Evolutionary conservation across 768 basidiomycete genomes (phyloP), one percentile per base, ranked within the genome.

Genomic region (Hydnomerulius pinastri): DNA sequence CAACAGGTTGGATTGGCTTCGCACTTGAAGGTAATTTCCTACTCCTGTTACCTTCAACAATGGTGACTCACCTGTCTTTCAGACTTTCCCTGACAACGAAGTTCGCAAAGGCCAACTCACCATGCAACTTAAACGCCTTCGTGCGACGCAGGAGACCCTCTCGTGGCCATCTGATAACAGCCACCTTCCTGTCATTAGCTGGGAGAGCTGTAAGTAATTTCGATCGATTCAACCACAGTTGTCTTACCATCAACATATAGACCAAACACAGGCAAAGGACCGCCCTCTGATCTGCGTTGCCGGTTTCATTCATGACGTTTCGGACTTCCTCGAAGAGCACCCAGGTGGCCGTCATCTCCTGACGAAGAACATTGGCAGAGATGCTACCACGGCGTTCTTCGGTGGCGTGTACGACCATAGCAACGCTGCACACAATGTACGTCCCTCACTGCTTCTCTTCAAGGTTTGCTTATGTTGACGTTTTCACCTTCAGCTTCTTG

Each of bases 351-450:
- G 86, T 3, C 90, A 94, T 63, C 72, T 92, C 23, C 73, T 98
- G 51, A 80, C 83, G 58, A 89, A 90, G 69, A 79, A 87, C 67
- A 88, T 94, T 59, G 94, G 94, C 49, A 90, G 83, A 66, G 94
- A 96, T 61, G 93, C 90, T 3, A 92, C 92, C 3, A 90, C 91
- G 0, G 92, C 93, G 6, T 97, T 96, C 78, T 94, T 96, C 61
- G 94, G 94, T 54, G 90, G 89, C 51, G 86, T 93, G 1, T 92
- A 92, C 62, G 88, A 90, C 57, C 91, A 92, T 62, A 90, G 87
- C 25, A 92, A 92, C 63, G 88, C 90, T 38, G 89, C 91, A 6
- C 89, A 92, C 67, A 92, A 92, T 61, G 85, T 86, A 61, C 30
- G 84, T 70, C 2, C 29, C 7, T 7, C 1, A 4, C 1, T 27